Evolutionary conservation across 2,329 filamentous ascomycete species (phyloP).

Genomic region (Phoma herbarum): DNA sequence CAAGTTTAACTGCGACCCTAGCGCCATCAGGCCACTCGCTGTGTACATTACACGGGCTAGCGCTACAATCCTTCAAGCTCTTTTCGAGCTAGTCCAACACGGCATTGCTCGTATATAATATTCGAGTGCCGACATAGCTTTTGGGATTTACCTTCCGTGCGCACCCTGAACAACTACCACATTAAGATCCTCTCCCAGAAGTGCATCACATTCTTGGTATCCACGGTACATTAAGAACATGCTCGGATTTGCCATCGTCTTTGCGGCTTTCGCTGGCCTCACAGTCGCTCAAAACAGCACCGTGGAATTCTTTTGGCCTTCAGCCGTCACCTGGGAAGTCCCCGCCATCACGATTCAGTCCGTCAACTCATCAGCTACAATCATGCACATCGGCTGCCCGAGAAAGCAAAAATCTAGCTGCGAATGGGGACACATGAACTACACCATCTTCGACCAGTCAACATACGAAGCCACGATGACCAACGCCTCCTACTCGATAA

Average conservation of each 20-base stretch:
- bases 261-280: neutral
- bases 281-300: slow-evolving; percentile 1
- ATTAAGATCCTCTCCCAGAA: no score
- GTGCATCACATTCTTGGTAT: no score
- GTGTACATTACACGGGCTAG: no score
- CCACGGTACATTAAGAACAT: neutral
- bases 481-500: neutral
- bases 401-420: neutral
- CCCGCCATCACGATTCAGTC: neutral
- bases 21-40: no score
- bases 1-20: no score
- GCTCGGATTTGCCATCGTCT: neutral
- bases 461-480: slow-evolving; percentile 8
- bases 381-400: neutral
- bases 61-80: no score
- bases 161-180: no score
- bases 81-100: no score
- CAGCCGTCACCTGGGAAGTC: neutral
- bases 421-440: slow-evolving; percentile 1
- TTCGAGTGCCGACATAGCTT: no score
- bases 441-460: slow-evolving; percentile 1
- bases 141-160: no score
- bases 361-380: slow-evolving; percentile 5
- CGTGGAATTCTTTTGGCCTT: slow-evolving; percentile 1
- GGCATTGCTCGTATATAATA: no score